A percentile compares a stretch with the other conserved stretches of the same genome.
phyloP scores from a whole-genome alignment of 192 early-diverging fungal genomes.

The Podila epigama region DNA sequence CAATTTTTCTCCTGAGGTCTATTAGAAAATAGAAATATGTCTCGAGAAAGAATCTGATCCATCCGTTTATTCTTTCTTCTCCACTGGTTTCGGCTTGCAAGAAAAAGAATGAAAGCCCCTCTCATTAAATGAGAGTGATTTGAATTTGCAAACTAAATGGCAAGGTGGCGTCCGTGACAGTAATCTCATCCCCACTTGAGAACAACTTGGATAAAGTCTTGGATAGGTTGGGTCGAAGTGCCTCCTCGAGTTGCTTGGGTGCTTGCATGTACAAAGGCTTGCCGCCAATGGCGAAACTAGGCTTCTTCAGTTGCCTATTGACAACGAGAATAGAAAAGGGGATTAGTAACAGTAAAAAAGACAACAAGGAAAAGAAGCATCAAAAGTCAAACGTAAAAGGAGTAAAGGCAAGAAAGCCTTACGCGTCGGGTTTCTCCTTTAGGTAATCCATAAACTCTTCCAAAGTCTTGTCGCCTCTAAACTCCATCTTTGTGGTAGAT shows the following conservation, averaged over 20 bases:
- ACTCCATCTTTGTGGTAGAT: slow-evolving; percentile 55
- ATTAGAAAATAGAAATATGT: too few relatives aligned
- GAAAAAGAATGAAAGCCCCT: neutral
- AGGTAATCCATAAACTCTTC: slow-evolving; percentile 86
- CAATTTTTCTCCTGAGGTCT: too few relatives aligned
- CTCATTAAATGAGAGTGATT: slow-evolving; percentile 5
- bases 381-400: neutral
- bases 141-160: slow-evolving; percentile 58
- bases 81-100: neutral
- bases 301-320: slow-evolving; percentile 84
- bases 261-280: slow-evolving; percentile 88
- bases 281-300: slow-evolving; percentile 66
- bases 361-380: neutral
- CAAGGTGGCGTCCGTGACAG: slow-evolving; percentile 82
- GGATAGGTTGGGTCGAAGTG: slow-evolving; percentile 85
- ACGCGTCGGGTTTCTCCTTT: slow-evolving; percentile 76
- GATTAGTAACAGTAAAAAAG: neutral
- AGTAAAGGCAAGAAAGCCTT: slow-evolving; percentile 19
- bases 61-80: slow-evolving; percentile 1
- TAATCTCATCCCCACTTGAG: slow-evolving; percentile 71
- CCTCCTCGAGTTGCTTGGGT: slow-evolving; percentile 78
- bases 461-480: slow-evolving; percentile 65
- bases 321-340: neutral
- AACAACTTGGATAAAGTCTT: slow-evolving; percentile 74
- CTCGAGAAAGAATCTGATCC: too few relatives aligned